A percentile compares a stretch with the other conserved stretches of the same genome.
phyloP scores from a whole-genome alignment of 768 basidiomycete species.

The Xerocomellus chrysenteron region DNA sequence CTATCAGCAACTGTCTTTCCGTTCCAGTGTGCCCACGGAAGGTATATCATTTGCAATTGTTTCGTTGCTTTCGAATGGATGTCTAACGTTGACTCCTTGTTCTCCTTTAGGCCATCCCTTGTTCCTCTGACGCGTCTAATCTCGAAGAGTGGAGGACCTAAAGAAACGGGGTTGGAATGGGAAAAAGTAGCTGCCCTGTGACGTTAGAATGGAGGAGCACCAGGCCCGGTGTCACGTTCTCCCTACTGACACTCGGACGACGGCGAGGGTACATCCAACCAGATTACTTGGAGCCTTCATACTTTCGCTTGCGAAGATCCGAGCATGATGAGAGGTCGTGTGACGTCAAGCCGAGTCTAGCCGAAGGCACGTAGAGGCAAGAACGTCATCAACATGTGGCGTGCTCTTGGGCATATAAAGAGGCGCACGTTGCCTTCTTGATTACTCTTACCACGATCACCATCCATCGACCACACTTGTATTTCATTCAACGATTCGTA shows the following conservation, averaged over 20 bases:
- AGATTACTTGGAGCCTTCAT: neutral
- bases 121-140: constrained; percentile 44
- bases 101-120: constrained; percentile 48
- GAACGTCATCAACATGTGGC: constrained; percentile 26
- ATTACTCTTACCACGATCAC: neutral
- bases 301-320: neutral
- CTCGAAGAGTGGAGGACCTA: constrained; percentile 9
- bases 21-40: constrained; percentile 96
- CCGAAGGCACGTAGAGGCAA: neutral
- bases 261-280: too few species aligned
- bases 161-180: constrained; percentile 23
- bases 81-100: neutral
- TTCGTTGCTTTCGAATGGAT: neutral
- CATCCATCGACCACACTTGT: constrained; percentile 6
- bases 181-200: constrained; percentile 20
- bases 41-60: constrained; percentile 40
- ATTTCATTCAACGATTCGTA: neutral
- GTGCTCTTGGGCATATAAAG: constrained; percentile 24
- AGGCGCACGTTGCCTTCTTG: constrained; percentile 5
- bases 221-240: neutral
- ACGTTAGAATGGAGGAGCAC: neutral
- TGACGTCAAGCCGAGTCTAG: constrained; percentile 24
- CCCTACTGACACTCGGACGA: neutral
- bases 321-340: constrained; percentile 21
- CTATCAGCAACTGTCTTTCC: constrained; percentile 77